These are phyloP conservation scores for Kockovaella imperatae DNA, from an alignment of 768 basidiomycete species.

Conservation along the genomic window DNA sequence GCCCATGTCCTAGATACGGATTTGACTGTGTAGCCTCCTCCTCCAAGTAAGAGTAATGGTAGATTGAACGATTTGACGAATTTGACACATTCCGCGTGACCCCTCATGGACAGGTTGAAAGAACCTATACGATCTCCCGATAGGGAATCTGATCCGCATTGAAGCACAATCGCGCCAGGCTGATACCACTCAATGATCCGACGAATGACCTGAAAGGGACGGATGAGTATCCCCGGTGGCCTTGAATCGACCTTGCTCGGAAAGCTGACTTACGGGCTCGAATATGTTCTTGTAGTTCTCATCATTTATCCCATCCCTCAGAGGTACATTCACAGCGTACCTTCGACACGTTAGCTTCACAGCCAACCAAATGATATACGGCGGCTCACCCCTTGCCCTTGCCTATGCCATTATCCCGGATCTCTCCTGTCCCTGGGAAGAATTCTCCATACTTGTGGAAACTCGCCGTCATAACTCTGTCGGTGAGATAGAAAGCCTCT, in stretches of 20 bases:
- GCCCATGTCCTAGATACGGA: constrained; percentile 97
- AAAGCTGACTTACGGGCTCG: constrained; percentile 68
- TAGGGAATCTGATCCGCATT: constrained; percentile 94
- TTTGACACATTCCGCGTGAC: constrained; percentile 93
- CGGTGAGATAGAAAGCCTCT: constrained; percentile 98
- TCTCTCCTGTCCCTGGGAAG: constrained; percentile 97
- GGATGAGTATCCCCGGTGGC: constrained; percentile 2
- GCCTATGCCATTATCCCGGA: constrained; percentile 83
- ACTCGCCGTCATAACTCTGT: constrained; percentile 95
- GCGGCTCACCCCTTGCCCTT: constrained; percentile 72
- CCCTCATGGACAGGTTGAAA: constrained; percentile 93
- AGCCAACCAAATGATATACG: no score
- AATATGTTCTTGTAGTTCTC: constrained; percentile 92
- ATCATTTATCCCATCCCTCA: constrained; percentile 90
- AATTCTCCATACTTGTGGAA: constrained; percentile 99
- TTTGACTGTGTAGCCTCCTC: constrained; percentile 97
- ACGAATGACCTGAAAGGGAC: constrained; percentile 67
- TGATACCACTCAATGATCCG: constrained; percentile 91
- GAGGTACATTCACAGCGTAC: constrained; percentile 87
- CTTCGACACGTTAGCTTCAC: constrained; percentile 36
- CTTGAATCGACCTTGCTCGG: background rate
- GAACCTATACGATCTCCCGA: constrained; percentile 94
- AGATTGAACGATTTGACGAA: constrained; percentile 95
- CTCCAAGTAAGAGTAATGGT: constrained; percentile 86
- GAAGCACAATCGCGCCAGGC: constrained; percentile 89